Percentiles rank a stretch among this genome's conserved stretches.
Evolutionary conservation across 2,329 filamentous ascomycete genomes (phyloP).

Genomic region (Clarireedia paspali): DNA sequence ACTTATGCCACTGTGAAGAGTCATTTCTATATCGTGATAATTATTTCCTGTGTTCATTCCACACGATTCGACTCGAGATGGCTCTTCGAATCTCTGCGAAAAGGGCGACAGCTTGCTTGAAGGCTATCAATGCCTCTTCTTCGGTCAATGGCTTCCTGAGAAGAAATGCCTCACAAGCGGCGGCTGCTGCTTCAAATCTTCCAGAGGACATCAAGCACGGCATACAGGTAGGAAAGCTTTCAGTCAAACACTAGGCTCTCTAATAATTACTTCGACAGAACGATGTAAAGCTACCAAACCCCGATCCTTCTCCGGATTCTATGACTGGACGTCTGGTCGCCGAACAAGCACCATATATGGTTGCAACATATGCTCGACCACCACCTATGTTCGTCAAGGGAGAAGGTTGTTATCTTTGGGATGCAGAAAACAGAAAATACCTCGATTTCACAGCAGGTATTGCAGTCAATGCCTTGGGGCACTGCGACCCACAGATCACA

Average conservation of each 20-base stretch:
- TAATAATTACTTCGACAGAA: slow-evolving; percentile 14
- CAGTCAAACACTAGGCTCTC: slow-evolving; percentile 3
- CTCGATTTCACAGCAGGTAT: slow-evolving; percentile 95
- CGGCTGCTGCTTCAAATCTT: slow-evolving; percentile 32
- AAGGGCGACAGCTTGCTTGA: slow-evolving; percentile 21
- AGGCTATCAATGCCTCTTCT: slow-evolving; percentile 19
- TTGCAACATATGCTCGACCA: slow-evolving; percentile 88
- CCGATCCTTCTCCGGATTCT: slow-evolving; percentile 68
- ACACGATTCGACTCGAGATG: slow-evolving; percentile 13
- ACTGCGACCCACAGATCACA: slow-evolving; percentile 74
- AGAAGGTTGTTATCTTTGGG: slow-evolving; percentile 81
- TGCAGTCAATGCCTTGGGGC: slow-evolving; percentile 86
- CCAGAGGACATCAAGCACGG: slow-evolving; percentile 30
- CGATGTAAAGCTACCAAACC: slow-evolving; percentile 47
- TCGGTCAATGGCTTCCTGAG: slow-evolving; percentile 19
- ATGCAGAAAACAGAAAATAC: slow-evolving; percentile 81
- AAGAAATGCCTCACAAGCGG: slow-evolving; percentile 27
- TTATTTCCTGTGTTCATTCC: neutral
- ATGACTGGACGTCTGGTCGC: slow-evolving; percentile 66
- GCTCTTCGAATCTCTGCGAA: slow-evolving; percentile 27
- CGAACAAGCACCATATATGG: slow-evolving; percentile 80
- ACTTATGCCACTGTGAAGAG: neutral
- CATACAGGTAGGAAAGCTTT: slow-evolving; percentile 28
- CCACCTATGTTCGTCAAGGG: slow-evolving; percentile 84
- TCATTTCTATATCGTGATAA: neutral